Conservation (phyloP, 2,329 filamentous ascomycete species). For the Blastomyces parvus region DNA sequence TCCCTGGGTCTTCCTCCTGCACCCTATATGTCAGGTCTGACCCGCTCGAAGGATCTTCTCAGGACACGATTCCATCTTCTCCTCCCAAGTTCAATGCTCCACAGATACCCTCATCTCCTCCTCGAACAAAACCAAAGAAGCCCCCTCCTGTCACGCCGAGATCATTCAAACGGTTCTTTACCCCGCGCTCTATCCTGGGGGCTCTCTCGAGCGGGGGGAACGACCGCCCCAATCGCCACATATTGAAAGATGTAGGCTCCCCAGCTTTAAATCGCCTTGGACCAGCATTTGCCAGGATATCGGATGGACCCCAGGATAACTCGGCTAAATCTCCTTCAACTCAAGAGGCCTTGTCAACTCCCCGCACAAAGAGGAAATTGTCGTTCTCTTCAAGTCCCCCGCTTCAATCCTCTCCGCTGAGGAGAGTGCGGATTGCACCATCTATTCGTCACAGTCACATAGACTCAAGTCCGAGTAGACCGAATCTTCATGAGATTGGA, state of each 20-base stretch:
- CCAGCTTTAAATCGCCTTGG: conserved; percentile 36
- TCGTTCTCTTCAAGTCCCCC: conserved; percentile 40
- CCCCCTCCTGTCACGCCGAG: conserved; percentile 43
- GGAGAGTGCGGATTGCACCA: conserved; percentile 31
- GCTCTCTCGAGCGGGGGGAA: conserved; percentile 25
- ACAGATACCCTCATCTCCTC: conserved; percentile 35
- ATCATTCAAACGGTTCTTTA: conserved; percentile 44
- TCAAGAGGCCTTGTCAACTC: conserved; percentile 27
- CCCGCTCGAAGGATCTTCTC: conserved; percentile 3
- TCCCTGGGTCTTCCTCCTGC: conserved; percentile 5
- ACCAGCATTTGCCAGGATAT: conserved; percentile 33
- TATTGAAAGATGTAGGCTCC: conserved; percentile 36
- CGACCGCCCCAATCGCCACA: conserved; percentile 36
- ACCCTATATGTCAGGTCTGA: conserved; percentile 3
- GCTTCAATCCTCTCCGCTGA: conserved; percentile 42
- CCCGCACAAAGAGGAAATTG: conserved; percentile 39
- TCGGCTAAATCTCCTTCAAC: conserved; percentile 22
- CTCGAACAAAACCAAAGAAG: conserved; percentile 35
- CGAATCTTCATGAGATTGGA: conserved; percentile 23
- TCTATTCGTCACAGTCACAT: conserved; percentile 24
- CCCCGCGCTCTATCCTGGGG: conserved; percentile 37
- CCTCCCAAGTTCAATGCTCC: conserved; percentile 16
- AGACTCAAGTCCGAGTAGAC: conserved; percentile 8
- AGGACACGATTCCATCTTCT: conserved; percentile 16
- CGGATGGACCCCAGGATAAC: conserved; percentile 25